Percentiles rank a stretch among this genome's conserved stretches.
Evolutionary conservation across 768 basidiomycete species (phyloP).

Genomic region (Cystobasidium ongulense): DNA sequence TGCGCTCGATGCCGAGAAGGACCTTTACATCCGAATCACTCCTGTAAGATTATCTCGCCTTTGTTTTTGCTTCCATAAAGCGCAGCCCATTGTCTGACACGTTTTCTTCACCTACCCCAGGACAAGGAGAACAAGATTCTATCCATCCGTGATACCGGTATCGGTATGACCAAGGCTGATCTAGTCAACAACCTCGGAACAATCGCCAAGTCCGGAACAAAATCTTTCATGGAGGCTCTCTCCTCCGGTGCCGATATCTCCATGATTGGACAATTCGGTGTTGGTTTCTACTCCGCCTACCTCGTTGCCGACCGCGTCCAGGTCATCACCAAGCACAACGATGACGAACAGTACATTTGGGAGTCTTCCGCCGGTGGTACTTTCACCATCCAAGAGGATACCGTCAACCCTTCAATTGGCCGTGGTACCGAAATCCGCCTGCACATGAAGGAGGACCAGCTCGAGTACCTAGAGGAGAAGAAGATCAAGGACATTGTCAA

Average conservation of each 20-base stretch:
- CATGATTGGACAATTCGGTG: slow-evolving; percentile 66
- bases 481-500: slow-evolving; percentile 98
- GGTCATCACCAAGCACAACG: slow-evolving; percentile 98
- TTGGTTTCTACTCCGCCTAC: slow-evolving; percentile 99
- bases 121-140: slow-evolving; percentile 94
- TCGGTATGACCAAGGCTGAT: slow-evolving; percentile 99
- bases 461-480: slow-evolving; percentile 99
- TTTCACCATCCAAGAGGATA: slow-evolving; percentile 95
- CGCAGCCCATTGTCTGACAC: not conserved
- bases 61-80: not conserved
- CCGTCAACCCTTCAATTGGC: slow-evolving; percentile 75
- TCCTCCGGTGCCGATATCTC: slow-evolving; percentile 52
- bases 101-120: not conserved
- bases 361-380: slow-evolving; percentile 99
- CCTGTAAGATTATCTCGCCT: slow-evolving; percentile 47
- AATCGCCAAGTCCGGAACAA: slow-evolving; percentile 51
- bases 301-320: slow-evolving; percentile 97
- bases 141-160: slow-evolving; percentile 84
- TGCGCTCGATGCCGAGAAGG: slow-evolving; percentile 80
- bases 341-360: slow-evolving; percentile 99
- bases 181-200: slow-evolving; percentile 81
- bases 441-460: slow-evolving; percentile 95
- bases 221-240: slow-evolving; percentile 99
- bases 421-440: slow-evolving; percentile 89
- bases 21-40: slow-evolving; percentile 84